phyloP scores from a whole-genome alignment of 1,284 basidiomycete genomes.

The Stygiomarasmius scandens region DNA sequence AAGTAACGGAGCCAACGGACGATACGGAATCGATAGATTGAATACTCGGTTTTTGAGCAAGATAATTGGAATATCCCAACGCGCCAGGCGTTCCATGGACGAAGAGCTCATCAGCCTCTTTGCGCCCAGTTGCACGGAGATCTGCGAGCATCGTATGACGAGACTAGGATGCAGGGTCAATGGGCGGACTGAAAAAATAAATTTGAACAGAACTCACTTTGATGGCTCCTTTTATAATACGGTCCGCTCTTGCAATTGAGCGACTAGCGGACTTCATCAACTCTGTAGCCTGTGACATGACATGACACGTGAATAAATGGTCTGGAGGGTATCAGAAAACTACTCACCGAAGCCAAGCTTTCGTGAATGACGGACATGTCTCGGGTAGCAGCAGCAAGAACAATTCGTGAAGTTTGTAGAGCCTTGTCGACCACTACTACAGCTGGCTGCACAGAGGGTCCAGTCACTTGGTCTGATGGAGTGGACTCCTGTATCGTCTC shows the following conservation, averaged over 20 bases:
- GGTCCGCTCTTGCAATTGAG: conserved; percentile 53
- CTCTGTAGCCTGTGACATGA: conserved; percentile 58
- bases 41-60: conserved; percentile 28
- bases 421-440: conserved; percentile 28
- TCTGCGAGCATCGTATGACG: conserved; percentile 38
- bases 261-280: conserved; percentile 53
- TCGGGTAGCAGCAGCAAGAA: conserved; percentile 52
- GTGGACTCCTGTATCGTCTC: not conserved
- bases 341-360: conserved; percentile 11
- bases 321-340: not conserved
- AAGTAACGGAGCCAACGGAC: conserved; percentile 38
- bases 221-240: conserved; percentile 51
- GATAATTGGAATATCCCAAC: conserved; percentile 11
- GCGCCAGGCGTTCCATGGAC: not conserved
- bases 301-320: conserved; percentile 2
- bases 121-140: conserved; percentile 22
- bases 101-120: not conserved
- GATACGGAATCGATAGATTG: conserved; percentile 42
- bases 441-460: too few relatives aligned
- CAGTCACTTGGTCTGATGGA: not conserved
- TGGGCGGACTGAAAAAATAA: conserved; percentile 8
- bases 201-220: conserved; percentile 40
- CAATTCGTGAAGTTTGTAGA: conserved; percentile 43
- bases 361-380: conserved; percentile 45
- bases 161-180: conserved; percentile 29